Conservation (phyloP, 2,329 filamentous ascomycete species). For the Colletotrichum sp. region DNA sequence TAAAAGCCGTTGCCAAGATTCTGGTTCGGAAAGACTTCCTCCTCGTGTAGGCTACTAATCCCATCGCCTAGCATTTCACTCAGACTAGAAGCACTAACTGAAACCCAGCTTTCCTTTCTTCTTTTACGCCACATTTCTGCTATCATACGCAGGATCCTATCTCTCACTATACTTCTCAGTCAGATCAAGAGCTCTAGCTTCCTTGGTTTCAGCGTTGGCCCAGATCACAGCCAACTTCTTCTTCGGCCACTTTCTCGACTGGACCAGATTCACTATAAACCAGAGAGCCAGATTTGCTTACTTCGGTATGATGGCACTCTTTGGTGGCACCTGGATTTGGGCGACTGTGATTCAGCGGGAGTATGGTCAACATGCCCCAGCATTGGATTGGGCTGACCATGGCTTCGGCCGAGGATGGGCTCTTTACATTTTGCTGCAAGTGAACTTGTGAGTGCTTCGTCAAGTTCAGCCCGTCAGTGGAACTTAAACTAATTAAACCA, state of each 20-base stretch:
- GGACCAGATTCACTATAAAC: constrained; percentile 19
- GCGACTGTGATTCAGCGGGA: constrained; percentile 25
- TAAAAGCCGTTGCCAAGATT: neutral
- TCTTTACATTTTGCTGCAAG: constrained; percentile 27
- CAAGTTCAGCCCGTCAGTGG: neutral
- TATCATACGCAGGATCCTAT: constrained; percentile 26
- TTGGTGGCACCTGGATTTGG: constrained; percentile 26
- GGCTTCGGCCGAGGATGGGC: constrained; percentile 28
- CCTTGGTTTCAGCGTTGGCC: constrained; percentile 22
- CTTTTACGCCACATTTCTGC: constrained; percentile 15
- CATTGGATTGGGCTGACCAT: constrained; percentile 22
- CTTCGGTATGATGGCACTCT: constrained; percentile 23
- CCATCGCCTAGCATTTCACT: accelerated
- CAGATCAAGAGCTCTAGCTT: constrained; percentile 22
- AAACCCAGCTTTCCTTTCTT: neutral
- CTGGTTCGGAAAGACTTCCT: constrained; percentile 14
- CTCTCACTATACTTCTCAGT: constrained; percentile 26
- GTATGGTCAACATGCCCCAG: constrained; percentile 9
- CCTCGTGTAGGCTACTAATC: neutral
- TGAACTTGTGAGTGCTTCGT: neutral
- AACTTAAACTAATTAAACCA: accelerated
- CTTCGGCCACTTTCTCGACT: constrained; percentile 28
- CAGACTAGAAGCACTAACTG: accelerated
- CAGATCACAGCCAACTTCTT: constrained; percentile 26
- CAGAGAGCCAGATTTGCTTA: constrained; percentile 23